Base-by-base conservation (phyloP, 352 stramenopile species). In the Aphanomyces stellatus region DNA sequence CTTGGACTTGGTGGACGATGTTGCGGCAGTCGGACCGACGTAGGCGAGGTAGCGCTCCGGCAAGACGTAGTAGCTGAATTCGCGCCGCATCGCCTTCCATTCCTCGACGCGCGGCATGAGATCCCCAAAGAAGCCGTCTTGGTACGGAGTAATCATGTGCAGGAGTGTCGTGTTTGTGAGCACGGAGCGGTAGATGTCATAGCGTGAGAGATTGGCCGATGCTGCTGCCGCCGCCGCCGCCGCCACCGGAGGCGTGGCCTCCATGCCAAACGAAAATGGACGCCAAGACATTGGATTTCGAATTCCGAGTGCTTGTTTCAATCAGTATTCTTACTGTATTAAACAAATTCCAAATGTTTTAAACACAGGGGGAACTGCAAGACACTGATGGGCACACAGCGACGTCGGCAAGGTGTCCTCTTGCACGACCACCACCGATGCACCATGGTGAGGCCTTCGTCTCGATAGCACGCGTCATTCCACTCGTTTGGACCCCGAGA, bases 41-140 rank as follows among this genome's bases (percentile, higher is more conserved):
- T n/a, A n/a, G n/a, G n/a, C n/a, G 22, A 19, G 17, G n/a, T 57
- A 57, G 19, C 60, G 60, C 22, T 27, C 37, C 24, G 60, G 60
- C 31, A 67, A 57, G n/a, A 67, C 19, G 17, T 67, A 67, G 27
- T 67, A 37, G 34, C 60, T 57, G 34, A 57, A 57, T 3, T 67
- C 60, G 30, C 60, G 60, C 6, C 37, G 25, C 60, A 67, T 59
- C 2, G 41, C n/a, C 60, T 67, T 56, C 60, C 60, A 67, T 17
- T 67, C 40, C 30, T 41, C 28, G 25, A 67, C 60, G 31, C 49
- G 60, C 34, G 60, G 60, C 28, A 40, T 42, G 22, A 67, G 49
- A 34, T 67, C 60, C 10, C 60, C 60, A 53, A 60, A 67, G 49
- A 57, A 67, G 10, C 60, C 60, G n/a, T 67, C 49, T 60, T 67